Base-by-base conservation (phyloP, 2,329 filamentous ascomycete genomes). In the Sporothrix euskadiensis region DNA sequence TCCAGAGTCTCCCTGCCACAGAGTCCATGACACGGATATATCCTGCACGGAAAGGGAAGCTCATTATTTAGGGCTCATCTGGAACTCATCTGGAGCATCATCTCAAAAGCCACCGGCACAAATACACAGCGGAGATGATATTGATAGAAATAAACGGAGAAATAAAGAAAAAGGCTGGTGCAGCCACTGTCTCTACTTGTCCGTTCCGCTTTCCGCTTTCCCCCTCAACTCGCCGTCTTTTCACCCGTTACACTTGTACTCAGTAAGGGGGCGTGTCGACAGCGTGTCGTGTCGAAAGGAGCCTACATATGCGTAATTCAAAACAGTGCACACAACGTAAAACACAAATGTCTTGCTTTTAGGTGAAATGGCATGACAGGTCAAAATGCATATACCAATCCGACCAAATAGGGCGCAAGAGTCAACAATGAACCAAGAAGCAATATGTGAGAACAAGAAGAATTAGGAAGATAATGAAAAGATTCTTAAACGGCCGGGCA, bases 271-370 rank as follows among this genome's bases (percentile, higher is more conserved):
- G 59, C 61, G 39, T 65, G 39, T 61, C 19, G 61, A 65, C n/a
- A 63, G 57, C 32, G 32, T 41, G 57, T 26, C 16, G 52, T 54
- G 19, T 54, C 59, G 32, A 63, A 16, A 59, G 30, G 4, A 26
- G 22, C 9, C 1, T 30, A 35, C 35, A 32, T 44, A 19, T 44
- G 59, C n/a, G 61, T 65, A 65, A 39, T 26, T 30, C n/a, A 65
- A 44, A 65, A 65, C 47, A 44, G 61, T 44, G 61, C 39, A 44
- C n/a, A 26, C 39, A 65, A 65, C 7, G 61, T 65, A 44, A 65
- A 65, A 65, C 61, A 65, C n/a, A 44, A 65, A 65, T 65, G 61
- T 65, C 61, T 65, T 47, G 30, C 59, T 44, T 26, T 44, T 16
- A 3, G n/a, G 22, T 65, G 30, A 16, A 65, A 26, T 26, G 19